Conservation (phyloP, 2,329 filamentous ascomycete genomes). For the Chaetomium sp. region DNA sequence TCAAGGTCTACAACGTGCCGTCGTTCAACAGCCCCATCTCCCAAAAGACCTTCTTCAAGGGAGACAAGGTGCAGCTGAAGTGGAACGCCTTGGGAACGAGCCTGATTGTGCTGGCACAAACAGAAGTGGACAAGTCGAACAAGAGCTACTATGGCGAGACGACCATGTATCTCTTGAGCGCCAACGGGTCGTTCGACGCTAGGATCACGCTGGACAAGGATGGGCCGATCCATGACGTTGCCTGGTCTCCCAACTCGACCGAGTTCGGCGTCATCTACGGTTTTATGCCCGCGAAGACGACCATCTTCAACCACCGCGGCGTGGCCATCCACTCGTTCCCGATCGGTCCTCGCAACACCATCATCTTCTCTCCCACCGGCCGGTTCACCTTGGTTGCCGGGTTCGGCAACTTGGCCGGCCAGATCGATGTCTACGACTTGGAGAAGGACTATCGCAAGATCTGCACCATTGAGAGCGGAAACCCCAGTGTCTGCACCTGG, state of each 20-base stretch:
- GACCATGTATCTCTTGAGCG: constrained; percentile 90
- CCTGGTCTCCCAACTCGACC: constrained; percentile 97
- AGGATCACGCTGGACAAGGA: constrained; percentile 93
- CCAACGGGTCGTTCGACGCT: constrained; percentile 89
- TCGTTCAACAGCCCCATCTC: constrained; percentile 81
- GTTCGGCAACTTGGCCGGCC: constrained; percentile 94
- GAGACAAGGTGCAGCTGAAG: constrained; percentile 97
- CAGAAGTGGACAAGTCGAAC: constrained; percentile 95
- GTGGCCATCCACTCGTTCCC: constrained; percentile 83
- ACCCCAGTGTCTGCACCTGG: constrained; percentile 96
- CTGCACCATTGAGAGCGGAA: constrained; percentile 90
- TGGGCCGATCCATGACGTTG: constrained; percentile 90
- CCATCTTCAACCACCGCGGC: constrained; percentile 91
- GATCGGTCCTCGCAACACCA: constrained; percentile 87
- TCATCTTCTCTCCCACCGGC: constrained; percentile 89
- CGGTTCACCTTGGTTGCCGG: constrained; percentile 92
- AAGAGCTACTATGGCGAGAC: constrained; percentile 99
- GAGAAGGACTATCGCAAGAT: constrained; percentile 93
- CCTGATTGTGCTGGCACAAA: constrained; percentile 92
- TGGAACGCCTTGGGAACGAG: constrained; percentile 94
- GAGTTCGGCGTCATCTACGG: constrained; percentile 98
- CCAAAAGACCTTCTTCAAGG: constrained; percentile 99
- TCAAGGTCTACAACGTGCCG: constrained; percentile 93
- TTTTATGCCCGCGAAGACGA: constrained; percentile 98
- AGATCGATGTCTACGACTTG: constrained; percentile 97